Conservation (phyloP, 2,329 filamentous ascomycete genomes). For the Orbilia blumenaviensis region DNA sequence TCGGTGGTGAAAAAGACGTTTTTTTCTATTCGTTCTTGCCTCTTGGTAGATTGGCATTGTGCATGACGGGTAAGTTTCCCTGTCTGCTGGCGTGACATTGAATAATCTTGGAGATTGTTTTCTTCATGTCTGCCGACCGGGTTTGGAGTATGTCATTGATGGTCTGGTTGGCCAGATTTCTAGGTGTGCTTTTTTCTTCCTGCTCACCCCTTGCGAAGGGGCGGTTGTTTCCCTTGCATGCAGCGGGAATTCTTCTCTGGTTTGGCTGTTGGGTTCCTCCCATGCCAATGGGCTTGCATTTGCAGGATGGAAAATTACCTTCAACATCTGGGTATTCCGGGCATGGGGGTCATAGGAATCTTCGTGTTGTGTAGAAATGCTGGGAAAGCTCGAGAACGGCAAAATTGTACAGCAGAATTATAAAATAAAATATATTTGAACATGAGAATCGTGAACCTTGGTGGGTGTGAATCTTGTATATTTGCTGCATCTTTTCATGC, state of each 20-base stretch:
- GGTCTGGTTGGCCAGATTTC: slow-evolving; percentile 33
- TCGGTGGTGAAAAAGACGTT: background rate
- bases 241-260: slow-evolving; percentile 45
- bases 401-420: background rate
- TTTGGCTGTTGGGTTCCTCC: slow-evolving; percentile 8
- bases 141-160: slow-evolving; percentile 16
- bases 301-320: background rate
- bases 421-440: too few relatives aligned
- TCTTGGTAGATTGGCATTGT: slow-evolving; percentile 5
- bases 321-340: slow-evolving; percentile 14
- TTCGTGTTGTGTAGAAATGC: slow-evolving; percentile 19
- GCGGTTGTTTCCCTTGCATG: slow-evolving; percentile 37
- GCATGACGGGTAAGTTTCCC: slow-evolving; percentile 31
- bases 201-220: slow-evolving; percentile 29
- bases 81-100: slow-evolving; percentile 38
- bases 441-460: background rate
- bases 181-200: background rate
- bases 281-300: slow-evolving; percentile 27
- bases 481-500: slow-evolving; percentile 17
- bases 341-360: slow-evolving; percentile 34
- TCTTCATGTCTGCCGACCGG: slow-evolving; percentile 17
- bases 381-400: slow-evolving; percentile 2
- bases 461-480: slow-evolving; percentile 31
- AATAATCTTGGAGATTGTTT: slow-evolving; percentile 15
- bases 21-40: background rate